Evolutionary conservation across 805 yeast species (phyloP).

Genomic region (Teunomyces cretensis): DNA sequence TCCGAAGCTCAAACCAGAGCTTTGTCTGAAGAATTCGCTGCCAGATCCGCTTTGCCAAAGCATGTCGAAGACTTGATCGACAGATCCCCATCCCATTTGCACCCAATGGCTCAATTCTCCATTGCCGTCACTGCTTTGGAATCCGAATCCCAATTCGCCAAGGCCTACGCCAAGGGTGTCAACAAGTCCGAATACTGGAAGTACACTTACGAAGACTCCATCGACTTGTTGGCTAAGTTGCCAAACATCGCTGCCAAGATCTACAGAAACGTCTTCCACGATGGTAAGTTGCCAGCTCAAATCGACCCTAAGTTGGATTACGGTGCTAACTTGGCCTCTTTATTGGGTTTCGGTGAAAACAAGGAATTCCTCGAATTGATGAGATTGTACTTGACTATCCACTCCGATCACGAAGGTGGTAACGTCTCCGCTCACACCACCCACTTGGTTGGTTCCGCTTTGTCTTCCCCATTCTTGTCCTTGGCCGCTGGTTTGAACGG

Average conservation of each 20-base stretch:
- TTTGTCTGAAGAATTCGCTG: conserved; percentile 61
- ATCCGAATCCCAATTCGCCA: conserved; percentile 68
- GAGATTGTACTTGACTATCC: conserved; percentile 71
- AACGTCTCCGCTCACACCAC: conserved; percentile 82
- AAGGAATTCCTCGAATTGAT: conserved; percentile 65
- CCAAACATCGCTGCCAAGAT: conserved; percentile 76
- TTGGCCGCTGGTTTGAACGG: conserved; percentile 80
- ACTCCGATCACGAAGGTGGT: conserved; percentile 84
- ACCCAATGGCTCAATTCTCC: conserved; percentile 83
- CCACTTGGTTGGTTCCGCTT: conserved; percentile 79
- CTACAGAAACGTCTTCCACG: conserved; percentile 60
- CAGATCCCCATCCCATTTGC: conserved; percentile 64
- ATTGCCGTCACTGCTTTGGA: conserved; percentile 75
- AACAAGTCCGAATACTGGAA: conserved; percentile 74
- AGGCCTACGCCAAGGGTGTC: conserved; percentile 69
- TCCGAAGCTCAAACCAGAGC: conserved; percentile 55
- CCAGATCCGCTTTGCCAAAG: conserved; percentile 63
- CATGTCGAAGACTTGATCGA: conserved; percentile 61
- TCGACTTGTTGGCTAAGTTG: conserved; percentile 68
- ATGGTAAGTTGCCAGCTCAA: conserved; percentile 54
- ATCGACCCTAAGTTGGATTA: conserved; percentile 60
- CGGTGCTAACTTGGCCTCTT: conserved; percentile 67
- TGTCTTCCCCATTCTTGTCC: conserved; percentile 72
- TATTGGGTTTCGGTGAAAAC: conserved; percentile 60
- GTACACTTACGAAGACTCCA: conserved; percentile 68